These are phyloP conservation scores for Brasenia schreberi DNA, from an alignment of 164 flowering plant species.

Conservation along the genomic window DNA sequence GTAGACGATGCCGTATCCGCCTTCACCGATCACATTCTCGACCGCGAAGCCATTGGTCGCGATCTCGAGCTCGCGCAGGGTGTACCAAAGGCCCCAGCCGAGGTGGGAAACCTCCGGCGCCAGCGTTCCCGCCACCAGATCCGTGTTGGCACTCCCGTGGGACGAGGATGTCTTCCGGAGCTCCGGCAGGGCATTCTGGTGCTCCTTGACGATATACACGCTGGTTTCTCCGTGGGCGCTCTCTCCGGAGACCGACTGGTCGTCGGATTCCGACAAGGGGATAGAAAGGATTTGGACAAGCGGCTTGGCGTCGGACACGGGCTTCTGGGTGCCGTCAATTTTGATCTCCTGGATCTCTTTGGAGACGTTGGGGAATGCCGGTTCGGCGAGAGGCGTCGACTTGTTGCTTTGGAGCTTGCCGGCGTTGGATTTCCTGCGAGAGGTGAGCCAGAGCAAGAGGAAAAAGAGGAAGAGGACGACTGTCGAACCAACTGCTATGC, in stretches of 20 bases:
- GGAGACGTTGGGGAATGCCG: conserved; percentile 36
- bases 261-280: conserved; percentile 23
- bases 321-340: conserved; percentile 18
- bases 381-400: conserved; percentile 13
- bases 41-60: conserved; percentile 46
- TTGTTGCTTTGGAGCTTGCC: conserved; percentile 12
- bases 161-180: conserved; percentile 31
- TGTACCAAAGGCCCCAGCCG: conserved; percentile 81
- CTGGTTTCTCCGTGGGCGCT: conserved; percentile 19
- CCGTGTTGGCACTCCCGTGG: conserved; percentile 25
- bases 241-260: conserved; percentile 2
- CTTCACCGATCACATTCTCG: conserved; percentile 67
- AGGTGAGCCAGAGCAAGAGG: conserved; percentile 35
- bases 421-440: conserved; percentile 14
- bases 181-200: conserved; percentile 38
- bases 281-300: conserved; percentile 6
- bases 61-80: conserved; percentile 55
- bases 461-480: conserved; percentile 43
- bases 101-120: conserved; percentile 60
- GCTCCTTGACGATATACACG: conserved; percentile 35
- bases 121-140: conserved; percentile 15
- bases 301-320: conserved; percentile 6
- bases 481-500: conserved; percentile 36
- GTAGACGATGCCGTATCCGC: conserved; percentile 70
- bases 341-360: conserved; percentile 38